phyloP scores from a whole-genome alignment of 345 rosid species.

The Ailanthus altissimus region DNA sequence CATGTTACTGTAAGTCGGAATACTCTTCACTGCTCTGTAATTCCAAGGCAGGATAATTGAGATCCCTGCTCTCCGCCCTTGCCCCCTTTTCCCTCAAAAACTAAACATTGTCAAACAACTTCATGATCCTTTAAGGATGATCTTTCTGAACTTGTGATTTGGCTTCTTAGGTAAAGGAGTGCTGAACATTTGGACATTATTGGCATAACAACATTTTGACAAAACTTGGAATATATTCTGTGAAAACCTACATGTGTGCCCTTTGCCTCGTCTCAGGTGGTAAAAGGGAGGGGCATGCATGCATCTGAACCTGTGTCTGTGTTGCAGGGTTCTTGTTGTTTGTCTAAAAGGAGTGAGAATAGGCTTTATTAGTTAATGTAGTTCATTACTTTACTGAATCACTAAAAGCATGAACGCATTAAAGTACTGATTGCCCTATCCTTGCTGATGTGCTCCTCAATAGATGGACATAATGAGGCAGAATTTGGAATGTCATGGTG shows the following conservation, averaged over 20 bases:
- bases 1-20: conserved; percentile 76
- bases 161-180: not conserved
- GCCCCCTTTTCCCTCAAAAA: not conserved
- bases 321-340: not conserved
- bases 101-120: not conserved
- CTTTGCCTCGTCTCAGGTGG: not conserved
- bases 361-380: not conserved
- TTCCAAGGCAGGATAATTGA: not conserved
- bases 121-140: not conserved
- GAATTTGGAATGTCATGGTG: conserved; percentile 99
- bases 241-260: not conserved
- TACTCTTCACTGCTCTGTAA: conserved; percentile 1
- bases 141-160: not conserved
- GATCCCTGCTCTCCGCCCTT: not conserved
- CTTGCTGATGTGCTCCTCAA: not conserved
- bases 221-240: not conserved
- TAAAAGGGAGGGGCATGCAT: not conserved
- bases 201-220: not conserved
- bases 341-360: not conserved
- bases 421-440: not conserved
- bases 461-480: conserved; percentile 94
- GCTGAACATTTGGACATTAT: not conserved
- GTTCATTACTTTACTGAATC: not conserved
- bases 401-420: not conserved
- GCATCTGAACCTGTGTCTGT: not conserved